These are phyloP conservation scores for Neonectria magnoliae DNA, from an alignment of 2,329 filamentous ascomycete genomes.

Conservation along the genomic window DNA sequence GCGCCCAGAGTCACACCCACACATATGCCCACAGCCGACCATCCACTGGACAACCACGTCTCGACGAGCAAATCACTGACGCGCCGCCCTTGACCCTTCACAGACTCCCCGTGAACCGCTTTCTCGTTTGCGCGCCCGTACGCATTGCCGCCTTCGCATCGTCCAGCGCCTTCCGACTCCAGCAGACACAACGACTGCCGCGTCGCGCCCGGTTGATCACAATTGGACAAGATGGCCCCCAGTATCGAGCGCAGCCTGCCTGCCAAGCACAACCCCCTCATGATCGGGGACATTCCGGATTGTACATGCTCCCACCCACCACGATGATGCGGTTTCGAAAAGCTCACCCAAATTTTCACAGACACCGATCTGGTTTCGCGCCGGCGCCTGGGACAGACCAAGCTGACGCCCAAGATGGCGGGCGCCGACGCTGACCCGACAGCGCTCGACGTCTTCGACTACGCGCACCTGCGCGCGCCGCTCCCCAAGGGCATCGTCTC, in stretches of 20 bases:
- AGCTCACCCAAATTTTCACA: conserved; percentile 51
- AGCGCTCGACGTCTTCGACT: conserved; percentile 88
- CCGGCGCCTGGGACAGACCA: conserved; percentile 91
- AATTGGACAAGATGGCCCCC: conserved; percentile 50
- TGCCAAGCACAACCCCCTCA: conserved; percentile 70
- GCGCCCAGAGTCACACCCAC: conserved; percentile 1
- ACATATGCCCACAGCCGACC: conserved; percentile 8
- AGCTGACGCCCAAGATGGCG: conserved; percentile 84
- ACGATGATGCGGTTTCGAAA: conserved; percentile 24
- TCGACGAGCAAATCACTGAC: conserved; percentile 32
- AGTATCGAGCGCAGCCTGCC: conserved; percentile 62
- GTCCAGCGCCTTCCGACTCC: conserved; percentile 25
- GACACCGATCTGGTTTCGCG: conserved; percentile 81
- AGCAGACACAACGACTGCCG: conserved; percentile 31
- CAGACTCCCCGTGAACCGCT: conserved; percentile 21
- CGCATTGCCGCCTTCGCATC: conserved; percentile 9
- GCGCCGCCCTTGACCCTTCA: conserved; percentile 15
- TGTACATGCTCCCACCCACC: conserved; percentile 57
- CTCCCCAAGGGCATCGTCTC: conserved; percentile 91
- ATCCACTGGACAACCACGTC: conserved; percentile 1
- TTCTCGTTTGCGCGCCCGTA: conserved; percentile 28
- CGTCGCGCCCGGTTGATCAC: conserved; percentile 34
- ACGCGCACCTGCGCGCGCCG: conserved; percentile 92
- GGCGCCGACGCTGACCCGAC: conserved; percentile 77
- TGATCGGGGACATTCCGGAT: conserved; percentile 70